Conservation (phyloP, 1,284 basidiomycete species). For the Peniophora sp. region DNA sequence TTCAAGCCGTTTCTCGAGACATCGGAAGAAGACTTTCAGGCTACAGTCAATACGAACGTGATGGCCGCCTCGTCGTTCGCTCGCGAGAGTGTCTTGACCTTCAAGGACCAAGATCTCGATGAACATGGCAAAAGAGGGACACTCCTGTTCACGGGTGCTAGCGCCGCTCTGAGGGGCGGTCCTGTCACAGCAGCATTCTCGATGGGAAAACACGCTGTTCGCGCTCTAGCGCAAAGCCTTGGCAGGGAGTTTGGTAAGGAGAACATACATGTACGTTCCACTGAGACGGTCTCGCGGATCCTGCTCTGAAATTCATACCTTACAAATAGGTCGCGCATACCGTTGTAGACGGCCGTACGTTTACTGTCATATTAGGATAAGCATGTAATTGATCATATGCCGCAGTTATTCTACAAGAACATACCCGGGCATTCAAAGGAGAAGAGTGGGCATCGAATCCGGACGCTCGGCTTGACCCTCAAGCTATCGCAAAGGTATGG, state of each 20-base stretch:
- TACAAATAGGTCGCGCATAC: slow-evolving; percentile 66
- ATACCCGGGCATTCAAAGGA: slow-evolving; percentile 14
- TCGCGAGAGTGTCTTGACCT: slow-evolving; percentile 50
- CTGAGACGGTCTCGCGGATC: background rate
- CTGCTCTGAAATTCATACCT: background rate
- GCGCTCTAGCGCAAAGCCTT: slow-evolving; percentile 67
- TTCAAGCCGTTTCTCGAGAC: slow-evolving; percentile 66
- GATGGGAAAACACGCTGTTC: slow-evolving; percentile 58
- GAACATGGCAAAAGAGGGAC: slow-evolving; percentile 47
- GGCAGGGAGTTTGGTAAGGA: slow-evolving; percentile 74
- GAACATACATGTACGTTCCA: slow-evolving; percentile 59
- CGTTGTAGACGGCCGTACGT: slow-evolving; percentile 18
- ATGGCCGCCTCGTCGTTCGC: slow-evolving; percentile 64
- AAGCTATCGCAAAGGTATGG: slow-evolving; percentile 57
- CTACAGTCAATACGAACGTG: slow-evolving; percentile 44
- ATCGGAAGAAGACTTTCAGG: slow-evolving; percentile 49
- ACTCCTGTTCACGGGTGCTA: slow-evolving; percentile 74
- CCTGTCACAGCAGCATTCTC: slow-evolving; percentile 58
- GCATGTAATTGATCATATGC: slow-evolving; percentile 25
- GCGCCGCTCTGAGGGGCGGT: slow-evolving; percentile 60
- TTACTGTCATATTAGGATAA: slow-evolving; percentile 12
- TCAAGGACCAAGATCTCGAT: slow-evolving; percentile 52
- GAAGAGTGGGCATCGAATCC: slow-evolving; percentile 38
- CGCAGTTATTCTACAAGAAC: background rate
- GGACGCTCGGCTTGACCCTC: slow-evolving; percentile 44